Percentiles rank a stretch among this genome's conserved stretches.
Conservation (phyloP, 1,139 yeast genomes). For the Nadsonia commutata region DNA sequence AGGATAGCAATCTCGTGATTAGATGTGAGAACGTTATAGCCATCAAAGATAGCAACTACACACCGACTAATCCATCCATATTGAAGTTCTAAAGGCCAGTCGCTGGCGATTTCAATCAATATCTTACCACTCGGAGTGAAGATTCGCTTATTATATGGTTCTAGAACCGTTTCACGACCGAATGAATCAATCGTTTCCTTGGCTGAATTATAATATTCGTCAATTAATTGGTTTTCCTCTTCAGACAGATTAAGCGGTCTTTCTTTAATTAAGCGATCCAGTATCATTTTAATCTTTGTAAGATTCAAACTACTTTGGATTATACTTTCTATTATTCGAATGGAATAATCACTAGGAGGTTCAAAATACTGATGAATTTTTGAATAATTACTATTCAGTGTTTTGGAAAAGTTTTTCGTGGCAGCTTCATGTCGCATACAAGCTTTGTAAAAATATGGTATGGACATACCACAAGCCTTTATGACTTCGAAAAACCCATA, state of each 20-base stretch:
- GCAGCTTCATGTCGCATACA: slow-evolving; percentile 92
- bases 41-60: slow-evolving; percentile 70
- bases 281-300: slow-evolving; percentile 50
- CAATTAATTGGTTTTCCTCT: slow-evolving; percentile 22
- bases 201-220: slow-evolving; percentile 38
- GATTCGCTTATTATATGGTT: slow-evolving; percentile 45
- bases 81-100: slow-evolving; percentile 80
- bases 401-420: slow-evolving; percentile 37
- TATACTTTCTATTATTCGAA: slow-evolving; percentile 49
- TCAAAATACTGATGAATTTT: slow-evolving; percentile 8
- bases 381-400: slow-evolving; percentile 23
- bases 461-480: slow-evolving; percentile 61
- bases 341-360: slow-evolving; percentile 27
- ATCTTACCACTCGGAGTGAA: slow-evolving; percentile 89
- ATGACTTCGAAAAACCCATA: slow-evolving; percentile 62
- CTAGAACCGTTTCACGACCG: slow-evolving; percentile 34
- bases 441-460: slow-evolving; percentile 86
- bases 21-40: slow-evolving; percentile 28
- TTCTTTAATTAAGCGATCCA: slow-evolving; percentile 39
- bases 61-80: slow-evolving; percentile 80
- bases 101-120: slow-evolving; percentile 63
- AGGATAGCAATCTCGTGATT: slow-evolving; percentile 45
- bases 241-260: slow-evolving; percentile 25
- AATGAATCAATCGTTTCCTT: slow-evolving; percentile 66
- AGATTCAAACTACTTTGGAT: slow-evolving; percentile 60